Evolutionary conservation across 1,284 basidiomycete species (phyloP), one percentile per base, ranked within the genome.

Genomic region (Trichosporon coremiiforme): DNA sequence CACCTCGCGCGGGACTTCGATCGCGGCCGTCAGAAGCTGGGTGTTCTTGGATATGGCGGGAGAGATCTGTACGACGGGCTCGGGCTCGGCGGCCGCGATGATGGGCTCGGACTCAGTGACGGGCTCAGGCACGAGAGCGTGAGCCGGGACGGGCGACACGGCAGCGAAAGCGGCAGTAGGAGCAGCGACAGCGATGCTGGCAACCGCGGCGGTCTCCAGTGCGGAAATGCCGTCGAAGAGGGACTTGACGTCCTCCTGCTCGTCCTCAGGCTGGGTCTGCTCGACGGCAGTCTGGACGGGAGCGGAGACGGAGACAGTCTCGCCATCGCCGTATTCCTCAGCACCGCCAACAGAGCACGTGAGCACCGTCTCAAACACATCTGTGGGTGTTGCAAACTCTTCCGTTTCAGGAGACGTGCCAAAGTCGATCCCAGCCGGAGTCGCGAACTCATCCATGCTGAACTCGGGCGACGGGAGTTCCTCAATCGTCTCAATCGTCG

Each of bases 181-280:
- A 9, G 47, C 47, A 15, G 47, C 47, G 9, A 53, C 47, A 10
- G 47, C 47, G 20, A 53, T 20, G 20, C 20, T 22, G 47, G 47
- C 47, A 6, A 53, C 47, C 7, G 47, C 47, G 20, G 47, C 47
- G 9, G 47, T 20, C 47, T 53, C 47, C 20, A 53, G 47, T 20
- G 47, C 47, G 1, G n/a, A 20, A 2, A 20, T 53, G 20, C 47
- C 47, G 1, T 53, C 47, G 20, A 53, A 53, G 3, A 60, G 17
- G 2, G 10, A 9, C 13, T 4, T 15, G 13, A 12, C 4, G 8
- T 31, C 25, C 9, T 33, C 13, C n/a, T n/a, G n/a, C 31, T 60
- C 57, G n/a, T n/a, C n/a, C 31, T 60, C 57, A 57, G 6, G 22
- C 25, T 57, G n/a, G n/a, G n/a, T n/a, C n/a, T n/a, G n/a, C 47